Percentiles rank a stretch among this genome's conserved stretches.
Conservation (phyloP, 768 basidiomycete species). For the Lanmaoa pseudosensibilis region DNA sequence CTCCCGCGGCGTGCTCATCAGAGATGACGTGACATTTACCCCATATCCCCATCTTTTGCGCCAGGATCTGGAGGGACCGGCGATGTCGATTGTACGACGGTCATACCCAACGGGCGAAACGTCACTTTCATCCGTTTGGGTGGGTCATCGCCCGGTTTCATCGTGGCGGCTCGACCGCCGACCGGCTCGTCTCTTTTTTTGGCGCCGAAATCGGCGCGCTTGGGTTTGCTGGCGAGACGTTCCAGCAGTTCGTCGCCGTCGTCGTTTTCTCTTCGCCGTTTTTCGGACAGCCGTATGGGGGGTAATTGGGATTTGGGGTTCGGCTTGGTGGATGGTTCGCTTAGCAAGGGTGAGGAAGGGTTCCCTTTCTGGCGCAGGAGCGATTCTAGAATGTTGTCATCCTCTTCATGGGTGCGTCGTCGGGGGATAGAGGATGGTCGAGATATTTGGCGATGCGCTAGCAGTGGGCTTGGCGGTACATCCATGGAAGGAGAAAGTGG, state of each 20-base stretch:
- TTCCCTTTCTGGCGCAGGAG: conserved; percentile 41
- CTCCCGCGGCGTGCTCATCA: not conserved
- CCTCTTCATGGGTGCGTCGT: conserved; percentile 48
- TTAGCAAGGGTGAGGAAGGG: conserved; percentile 40
- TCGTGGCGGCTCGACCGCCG: conserved; percentile 20
- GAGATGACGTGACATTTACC: conserved; percentile 38
- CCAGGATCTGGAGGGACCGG: conserved; percentile 59
- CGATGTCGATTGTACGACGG: conserved; percentile 35
- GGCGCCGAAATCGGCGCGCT: conserved; percentile 51
- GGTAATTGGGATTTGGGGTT: conserved; percentile 37
- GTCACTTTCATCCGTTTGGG: conserved; percentile 76
- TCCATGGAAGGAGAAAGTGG: conserved; percentile 37
- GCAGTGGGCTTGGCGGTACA: conserved; percentile 39
- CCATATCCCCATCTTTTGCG: conserved; percentile 74
- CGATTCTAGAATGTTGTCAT: conserved; percentile 55
- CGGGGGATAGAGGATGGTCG: conserved; percentile 46
- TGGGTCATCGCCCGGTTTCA: conserved; percentile 41
- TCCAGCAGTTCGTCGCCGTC: conserved; percentile 68
- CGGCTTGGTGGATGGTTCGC: conserved; percentile 28
- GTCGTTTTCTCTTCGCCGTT: conserved; percentile 69
- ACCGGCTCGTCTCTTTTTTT: conserved; percentile 40
- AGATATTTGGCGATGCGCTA: conserved; percentile 38
- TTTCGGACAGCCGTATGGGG: conserved; percentile 59
- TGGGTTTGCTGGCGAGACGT: conserved; percentile 57
- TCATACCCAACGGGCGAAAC: conserved; percentile 43